Evolutionary conservation across 2,329 filamentous ascomycete species (phyloP).

Genomic region (Rhinocladiella mackenziei): DNA sequence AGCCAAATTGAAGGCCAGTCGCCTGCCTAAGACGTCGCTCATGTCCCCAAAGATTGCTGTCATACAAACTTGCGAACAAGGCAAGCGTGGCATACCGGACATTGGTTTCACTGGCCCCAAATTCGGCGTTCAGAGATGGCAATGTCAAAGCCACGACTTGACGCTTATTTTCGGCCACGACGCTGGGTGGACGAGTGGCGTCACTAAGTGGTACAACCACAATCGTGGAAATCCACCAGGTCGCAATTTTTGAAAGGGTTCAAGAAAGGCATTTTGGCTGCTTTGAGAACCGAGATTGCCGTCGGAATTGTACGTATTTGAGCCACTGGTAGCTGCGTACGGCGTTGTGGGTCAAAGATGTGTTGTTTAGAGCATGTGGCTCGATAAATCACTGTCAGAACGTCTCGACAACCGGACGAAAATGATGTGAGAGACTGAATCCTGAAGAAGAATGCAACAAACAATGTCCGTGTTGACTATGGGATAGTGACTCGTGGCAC

Average conservation of each 20-base stretch:
- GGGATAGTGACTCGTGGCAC: too few species aligned
- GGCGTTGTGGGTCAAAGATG: too few species aligned
- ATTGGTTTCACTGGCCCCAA: constrained; percentile 52
- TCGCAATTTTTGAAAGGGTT: constrained; percentile 51
- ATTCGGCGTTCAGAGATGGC: constrained; percentile 21
- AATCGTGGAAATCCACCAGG: constrained; percentile 47
- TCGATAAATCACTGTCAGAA: too few species aligned
- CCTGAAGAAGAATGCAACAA: too few species aligned
- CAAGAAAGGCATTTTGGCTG: constrained; percentile 39
- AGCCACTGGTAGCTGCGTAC: too few species aligned
- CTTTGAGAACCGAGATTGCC: neutral
- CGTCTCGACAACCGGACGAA: too few species aligned
- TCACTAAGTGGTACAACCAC: constrained; percentile 50
- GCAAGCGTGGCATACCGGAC: constrained; percentile 78
- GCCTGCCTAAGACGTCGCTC: too few species aligned
- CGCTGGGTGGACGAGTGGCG: constrained; percentile 39
- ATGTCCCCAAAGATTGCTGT: too few species aligned
- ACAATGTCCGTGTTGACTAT: too few species aligned
- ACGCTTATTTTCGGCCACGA: constrained; percentile 29
- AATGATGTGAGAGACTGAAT: too few species aligned
- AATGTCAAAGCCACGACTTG: constrained; percentile 19
- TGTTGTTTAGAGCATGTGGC: too few species aligned
- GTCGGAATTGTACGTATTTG: neutral
- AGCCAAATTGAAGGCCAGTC: constrained; percentile 61
- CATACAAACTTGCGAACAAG: too few species aligned